Evolutionary conservation across 148 eudicot genomes (phyloP).

Genomic region (Diospyros lotus): DNA sequence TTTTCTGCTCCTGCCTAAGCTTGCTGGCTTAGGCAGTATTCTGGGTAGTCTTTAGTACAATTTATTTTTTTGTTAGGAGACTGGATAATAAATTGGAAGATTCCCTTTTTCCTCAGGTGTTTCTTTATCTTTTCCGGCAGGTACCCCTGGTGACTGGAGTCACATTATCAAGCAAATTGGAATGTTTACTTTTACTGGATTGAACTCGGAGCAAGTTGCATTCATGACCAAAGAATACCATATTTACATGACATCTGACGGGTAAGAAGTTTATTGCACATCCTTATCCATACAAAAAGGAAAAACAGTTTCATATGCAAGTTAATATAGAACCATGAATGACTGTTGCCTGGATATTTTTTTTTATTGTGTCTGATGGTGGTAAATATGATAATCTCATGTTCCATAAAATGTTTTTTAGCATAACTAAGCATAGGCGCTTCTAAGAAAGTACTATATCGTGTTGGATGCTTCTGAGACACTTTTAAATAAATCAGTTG

Average conservation of each 20-base stretch:
- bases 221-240: conserved; percentile 97
- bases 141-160: conserved; percentile 99
- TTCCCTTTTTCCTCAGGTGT: neutral
- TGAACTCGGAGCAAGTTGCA: conserved; percentile 77
- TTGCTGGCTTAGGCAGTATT: no score
- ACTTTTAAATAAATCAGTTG: no score
- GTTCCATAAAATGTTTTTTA: no score
- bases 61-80: no score
- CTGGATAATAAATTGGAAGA: neutral
- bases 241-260: conserved; percentile 97
- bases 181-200: conserved; percentile 97
- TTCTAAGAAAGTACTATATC: no score
- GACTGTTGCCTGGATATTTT: neutral
- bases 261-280: conserved; percentile 37
- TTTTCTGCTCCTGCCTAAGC: neutral
- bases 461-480: no score
- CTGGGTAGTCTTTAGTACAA: no score
- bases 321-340: neutral
- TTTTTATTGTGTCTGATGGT: no score
- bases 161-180: conserved; percentile 98
- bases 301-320: neutral
- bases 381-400: no score
- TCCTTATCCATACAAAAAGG: neutral
- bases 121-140: conserved; percentile 28
- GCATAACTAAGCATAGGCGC: no score